Conservation (phyloP, 306 rosid genomes). For the Lathyrus sativus region DNA sequence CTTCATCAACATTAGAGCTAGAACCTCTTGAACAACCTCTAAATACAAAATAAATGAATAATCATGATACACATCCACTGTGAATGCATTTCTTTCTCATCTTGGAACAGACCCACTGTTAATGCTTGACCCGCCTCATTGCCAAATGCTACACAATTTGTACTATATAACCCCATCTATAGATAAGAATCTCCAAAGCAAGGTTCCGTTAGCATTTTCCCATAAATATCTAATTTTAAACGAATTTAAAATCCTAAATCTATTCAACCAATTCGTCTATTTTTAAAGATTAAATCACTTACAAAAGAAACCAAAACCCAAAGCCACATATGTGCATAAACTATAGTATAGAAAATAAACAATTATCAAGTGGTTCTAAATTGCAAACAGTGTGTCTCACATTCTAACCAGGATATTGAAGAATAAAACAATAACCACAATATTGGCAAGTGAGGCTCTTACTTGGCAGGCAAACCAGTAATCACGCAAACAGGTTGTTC, state of each 20-base stretch:
- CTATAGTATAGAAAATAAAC: conserved; percentile 8
- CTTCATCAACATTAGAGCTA: too few species aligned
- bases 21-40: too few species aligned
- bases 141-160: conserved; percentile 15
- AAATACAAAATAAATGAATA: too few species aligned
- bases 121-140: background rate
- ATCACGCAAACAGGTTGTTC: conserved; percentile 75
- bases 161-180: conserved; percentile 1
- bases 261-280: conserved; percentile 7
- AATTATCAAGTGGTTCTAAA: conserved; percentile 28
- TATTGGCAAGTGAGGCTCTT: conserved; percentile 50
- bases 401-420: conserved; percentile 20
- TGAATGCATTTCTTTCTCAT: background rate
- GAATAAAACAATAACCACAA: conserved; percentile 28
- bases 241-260: conserved; percentile 32
- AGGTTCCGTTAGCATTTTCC: conserved; percentile 19
- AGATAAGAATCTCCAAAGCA: conserved; percentile 12
- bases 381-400: conserved; percentile 15
- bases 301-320: background rate
- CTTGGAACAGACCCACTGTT: background rate
- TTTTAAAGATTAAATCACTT: conserved; percentile 10
- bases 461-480: conserved; percentile 96
- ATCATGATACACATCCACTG: too few species aligned
- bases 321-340: conserved; percentile 14
- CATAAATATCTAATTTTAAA: conserved; percentile 25